Conservation (phyloP, 2,329 filamentous ascomycete species). For the Zymoseptoria brevis region DNA sequence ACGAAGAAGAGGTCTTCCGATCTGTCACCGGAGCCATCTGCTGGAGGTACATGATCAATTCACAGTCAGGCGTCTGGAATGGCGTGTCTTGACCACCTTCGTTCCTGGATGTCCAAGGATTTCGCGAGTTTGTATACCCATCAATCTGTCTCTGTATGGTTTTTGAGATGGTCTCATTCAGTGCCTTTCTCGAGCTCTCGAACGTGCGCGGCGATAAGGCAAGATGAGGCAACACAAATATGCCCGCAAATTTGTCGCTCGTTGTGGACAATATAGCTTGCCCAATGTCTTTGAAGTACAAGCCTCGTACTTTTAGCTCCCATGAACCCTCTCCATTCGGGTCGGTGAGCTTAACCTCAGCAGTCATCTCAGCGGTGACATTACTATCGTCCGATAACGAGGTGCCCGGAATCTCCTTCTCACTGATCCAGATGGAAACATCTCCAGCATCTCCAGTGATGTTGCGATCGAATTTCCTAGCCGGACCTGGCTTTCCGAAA, state of each 20-base stretch:
- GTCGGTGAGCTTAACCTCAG: slow-evolving; percentile 65
- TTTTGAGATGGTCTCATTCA: slow-evolving; percentile 64
- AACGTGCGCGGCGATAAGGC: slow-evolving; percentile 52
- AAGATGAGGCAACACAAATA: slow-evolving; percentile 83
- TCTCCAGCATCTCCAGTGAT: slow-evolving; percentile 65
- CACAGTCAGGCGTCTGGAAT: slow-evolving; percentile 67
- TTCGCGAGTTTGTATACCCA: slow-evolving; percentile 45
- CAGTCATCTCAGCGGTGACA: slow-evolving; percentile 57
- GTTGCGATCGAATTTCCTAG: slow-evolving; percentile 65
- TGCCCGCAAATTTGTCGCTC: slow-evolving; percentile 84
- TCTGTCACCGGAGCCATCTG: slow-evolving; percentile 36
- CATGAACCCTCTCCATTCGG: slow-evolving; percentile 63
- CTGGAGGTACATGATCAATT: slow-evolving; percentile 81
- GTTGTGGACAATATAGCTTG: slow-evolving; percentile 76
- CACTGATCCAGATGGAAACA: slow-evolving; percentile 60
- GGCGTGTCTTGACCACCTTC: slow-evolving; percentile 51
- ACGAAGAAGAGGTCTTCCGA: slow-evolving; percentile 17
- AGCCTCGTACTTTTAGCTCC: slow-evolving; percentile 72
- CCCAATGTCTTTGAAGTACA: slow-evolving; percentile 79
- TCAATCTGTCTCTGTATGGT: slow-evolving; percentile 59
- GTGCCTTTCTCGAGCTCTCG: slow-evolving; percentile 42
- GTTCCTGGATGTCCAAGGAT: slow-evolving; percentile 69
- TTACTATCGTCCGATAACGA: slow-evolving; percentile 35
- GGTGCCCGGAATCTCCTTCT: slow-evolving; percentile 35
- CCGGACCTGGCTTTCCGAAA: slow-evolving; percentile 47